Evolutionary conservation across 345 rosid species (phyloP).

Genomic region (Isatis tinctoria): DNA sequence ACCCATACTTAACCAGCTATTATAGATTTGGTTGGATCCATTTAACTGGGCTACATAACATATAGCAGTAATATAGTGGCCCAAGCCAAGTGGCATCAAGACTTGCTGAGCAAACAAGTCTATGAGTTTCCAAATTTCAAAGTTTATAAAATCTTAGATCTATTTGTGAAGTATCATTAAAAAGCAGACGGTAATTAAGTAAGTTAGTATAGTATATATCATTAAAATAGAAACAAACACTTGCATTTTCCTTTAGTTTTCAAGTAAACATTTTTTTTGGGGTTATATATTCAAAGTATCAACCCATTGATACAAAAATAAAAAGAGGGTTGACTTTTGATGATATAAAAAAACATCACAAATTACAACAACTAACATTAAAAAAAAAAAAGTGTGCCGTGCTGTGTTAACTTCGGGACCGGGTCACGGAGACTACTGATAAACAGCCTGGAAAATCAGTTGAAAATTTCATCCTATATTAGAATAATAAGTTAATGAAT

Average conservation of each 20-base stretch:
- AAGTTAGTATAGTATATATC: neutral
- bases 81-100: neutral
- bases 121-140: neutral
- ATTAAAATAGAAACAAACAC: neutral
- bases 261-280: too few species aligned
- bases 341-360: neutral
- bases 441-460: conserved; percentile 23
- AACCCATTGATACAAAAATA: neutral
- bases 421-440: neutral
- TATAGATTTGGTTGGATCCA: neutral
- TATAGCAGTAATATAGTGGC: neutral
- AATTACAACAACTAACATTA: neutral
- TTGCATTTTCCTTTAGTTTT: neutral
- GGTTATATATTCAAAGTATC: neutral
- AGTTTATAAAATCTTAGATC: neutral
- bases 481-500: neutral
- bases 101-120: too few species aligned
- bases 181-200: neutral
- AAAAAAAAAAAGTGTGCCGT: neutral
- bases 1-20: neutral
- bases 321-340: neutral
- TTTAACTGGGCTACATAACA: neutral
- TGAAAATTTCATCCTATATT: neutral
- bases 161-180: neutral
- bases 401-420: neutral